These are phyloP conservation scores for Rhodotorula toruloides DNA, from an alignment of 768 basidiomycete species.

Conservation along the genomic window DNA sequence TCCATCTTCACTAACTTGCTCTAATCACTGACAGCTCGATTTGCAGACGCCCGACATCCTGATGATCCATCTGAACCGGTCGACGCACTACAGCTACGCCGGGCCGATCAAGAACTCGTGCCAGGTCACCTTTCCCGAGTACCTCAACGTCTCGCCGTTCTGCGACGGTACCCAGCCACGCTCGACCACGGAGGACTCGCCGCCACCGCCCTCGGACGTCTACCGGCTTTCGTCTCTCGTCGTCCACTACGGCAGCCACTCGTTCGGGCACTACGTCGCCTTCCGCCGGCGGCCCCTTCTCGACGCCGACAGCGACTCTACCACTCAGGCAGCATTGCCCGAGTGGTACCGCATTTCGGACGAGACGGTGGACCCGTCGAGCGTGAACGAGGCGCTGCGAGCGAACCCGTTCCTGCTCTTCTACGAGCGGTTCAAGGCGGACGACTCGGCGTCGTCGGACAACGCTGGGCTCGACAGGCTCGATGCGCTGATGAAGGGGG, in stretches of 20 bases:
- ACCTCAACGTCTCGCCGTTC: constrained; percentile 82
- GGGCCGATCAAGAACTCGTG: constrained; percentile 72
- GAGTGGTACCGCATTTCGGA: constrained; percentile 84
- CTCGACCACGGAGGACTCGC: constrained; percentile 55
- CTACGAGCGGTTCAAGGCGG: constrained; percentile 65
- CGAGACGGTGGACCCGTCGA: constrained; percentile 68
- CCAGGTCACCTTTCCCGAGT: constrained; percentile 72
- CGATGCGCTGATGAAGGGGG: neutral
- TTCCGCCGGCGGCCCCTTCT: constrained; percentile 57
- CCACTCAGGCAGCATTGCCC: neutral
- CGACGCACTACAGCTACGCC: constrained; percentile 51
- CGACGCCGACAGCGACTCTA: neutral
- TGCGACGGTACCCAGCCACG: constrained; percentile 71
- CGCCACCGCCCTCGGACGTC: constrained; percentile 57
- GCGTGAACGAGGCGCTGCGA: constrained; percentile 65
- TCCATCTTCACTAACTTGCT: constrained; percentile 4
- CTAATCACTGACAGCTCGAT: neutral
- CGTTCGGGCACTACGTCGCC: constrained; percentile 90
- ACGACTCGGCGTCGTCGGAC: no score
- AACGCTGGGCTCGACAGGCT: neutral
- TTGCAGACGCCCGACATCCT: constrained; percentile 75
- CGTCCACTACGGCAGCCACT: constrained; percentile 87
- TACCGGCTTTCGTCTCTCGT: constrained; percentile 82
- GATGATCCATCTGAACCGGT: constrained; percentile 84
- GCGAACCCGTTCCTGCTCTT: constrained; percentile 88